phyloP scores from a whole-genome alignment of 2,329 filamentous ascomycete genomes.

The Ophioceras dolichostomum region DNA sequence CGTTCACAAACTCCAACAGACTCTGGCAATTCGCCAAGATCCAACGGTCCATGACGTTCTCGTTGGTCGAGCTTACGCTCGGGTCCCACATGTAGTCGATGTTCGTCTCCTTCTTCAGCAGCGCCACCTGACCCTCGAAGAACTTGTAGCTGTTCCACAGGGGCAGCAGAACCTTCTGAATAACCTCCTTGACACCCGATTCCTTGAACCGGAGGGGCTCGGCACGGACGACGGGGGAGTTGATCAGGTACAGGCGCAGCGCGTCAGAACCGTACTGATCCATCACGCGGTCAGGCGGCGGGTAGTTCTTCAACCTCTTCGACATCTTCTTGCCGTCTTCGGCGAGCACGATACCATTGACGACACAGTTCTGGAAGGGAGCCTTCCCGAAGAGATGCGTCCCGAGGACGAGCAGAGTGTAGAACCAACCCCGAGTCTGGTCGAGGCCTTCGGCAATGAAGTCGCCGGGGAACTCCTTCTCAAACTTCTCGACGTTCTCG shows the following conservation, averaged over 20 bases:
- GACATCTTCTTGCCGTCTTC: constrained; percentile 99
- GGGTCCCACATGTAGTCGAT: constrained; percentile 72
- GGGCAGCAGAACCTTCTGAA: constrained; percentile 79
- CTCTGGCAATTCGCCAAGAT: constrained; percentile 88
- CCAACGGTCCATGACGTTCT: constrained; percentile 94
- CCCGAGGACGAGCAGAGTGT: constrained; percentile 79
- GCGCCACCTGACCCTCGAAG: constrained; percentile 75
- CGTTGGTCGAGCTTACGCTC: constrained; percentile 57
- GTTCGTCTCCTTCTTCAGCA: constrained; percentile 75
- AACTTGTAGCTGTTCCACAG: constrained; percentile 97
- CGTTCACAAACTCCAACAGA: constrained; percentile 79
- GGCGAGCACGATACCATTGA: constrained; percentile 86
- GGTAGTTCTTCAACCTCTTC: constrained; percentile 92
- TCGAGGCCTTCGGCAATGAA: constrained; percentile 86
- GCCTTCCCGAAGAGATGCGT: constrained; percentile 76
- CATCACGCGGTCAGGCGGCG: constrained; percentile 75
- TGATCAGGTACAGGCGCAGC: constrained; percentile 89
- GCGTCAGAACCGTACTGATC: constrained; percentile 84
- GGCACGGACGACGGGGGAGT: constrained; percentile 86
- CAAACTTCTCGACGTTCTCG: constrained; percentile 71
- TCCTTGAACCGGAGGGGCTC: constrained; percentile 90
- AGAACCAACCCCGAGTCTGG: constrained; percentile 95
- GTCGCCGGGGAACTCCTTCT: constrained; percentile 75
- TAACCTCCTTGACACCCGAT: constrained; percentile 83
- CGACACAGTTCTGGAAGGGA: constrained; percentile 92